Evolutionary conservation across 495 filamentous ascomycete species (phyloP).

Genomic region (Chlorociboria aeruginascens): DNA sequence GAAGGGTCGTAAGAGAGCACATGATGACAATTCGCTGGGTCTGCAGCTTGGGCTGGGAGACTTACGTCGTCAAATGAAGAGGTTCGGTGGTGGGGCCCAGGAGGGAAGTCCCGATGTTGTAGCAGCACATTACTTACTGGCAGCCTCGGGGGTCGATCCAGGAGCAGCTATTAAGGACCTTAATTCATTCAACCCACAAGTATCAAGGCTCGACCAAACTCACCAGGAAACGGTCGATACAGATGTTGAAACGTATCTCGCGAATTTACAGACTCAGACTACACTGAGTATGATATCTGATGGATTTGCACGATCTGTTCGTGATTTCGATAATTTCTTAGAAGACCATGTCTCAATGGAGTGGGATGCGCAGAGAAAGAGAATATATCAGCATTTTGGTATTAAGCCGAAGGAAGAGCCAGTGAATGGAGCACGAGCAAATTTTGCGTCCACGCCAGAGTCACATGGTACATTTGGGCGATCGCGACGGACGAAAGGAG

Average conservation of each 20-base stretch:
- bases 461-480: conserved; percentile 35
- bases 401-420: conserved; percentile 51
- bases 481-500: conserved; percentile 35
- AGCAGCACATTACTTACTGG: conserved; percentile 70
- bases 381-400: conserved; percentile 93
- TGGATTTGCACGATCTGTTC: conserved; percentile 70
- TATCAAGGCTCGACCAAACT: conserved; percentile 25
- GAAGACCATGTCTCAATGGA: conserved; percentile 91
- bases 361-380: conserved; percentile 85
- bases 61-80: conserved; percentile 70
- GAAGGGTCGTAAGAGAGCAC: conserved; percentile 53
- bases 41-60: conserved; percentile 80
- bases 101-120: conserved; percentile 43
- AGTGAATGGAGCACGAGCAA: conserved; percentile 29
- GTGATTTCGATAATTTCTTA: conserved; percentile 83
- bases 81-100: conserved; percentile 50
- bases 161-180: conserved; percentile 69
- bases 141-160: conserved; percentile 77
- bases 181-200: conserved; percentile 33
- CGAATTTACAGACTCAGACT: conserved; percentile 77
- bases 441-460: conserved; percentile 40
- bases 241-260: conserved; percentile 72
- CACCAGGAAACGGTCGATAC: conserved; percentile 41
- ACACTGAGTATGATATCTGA: conserved; percentile 85
- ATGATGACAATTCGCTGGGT: conserved; percentile 48